phyloP scores from a whole-genome alignment of 768 basidiomycete genomes.

The Naganishia vaughanmartiniae region DNA sequence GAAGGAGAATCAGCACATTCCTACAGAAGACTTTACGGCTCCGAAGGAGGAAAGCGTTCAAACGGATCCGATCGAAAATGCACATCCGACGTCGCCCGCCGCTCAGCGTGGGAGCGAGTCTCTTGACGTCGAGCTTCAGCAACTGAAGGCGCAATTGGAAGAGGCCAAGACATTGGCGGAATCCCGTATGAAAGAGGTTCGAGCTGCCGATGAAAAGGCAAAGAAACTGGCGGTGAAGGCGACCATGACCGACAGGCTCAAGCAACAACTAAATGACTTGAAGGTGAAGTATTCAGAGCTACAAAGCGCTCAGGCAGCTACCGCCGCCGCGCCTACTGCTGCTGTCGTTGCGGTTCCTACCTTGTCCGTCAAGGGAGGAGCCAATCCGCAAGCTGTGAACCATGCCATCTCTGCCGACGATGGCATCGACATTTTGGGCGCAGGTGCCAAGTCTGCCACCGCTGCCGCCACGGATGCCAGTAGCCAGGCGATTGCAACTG shows the following conservation, averaged over 20 bases:
- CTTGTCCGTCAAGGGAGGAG: slow-evolving; percentile 16
- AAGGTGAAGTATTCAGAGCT: background rate
- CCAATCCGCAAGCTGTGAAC: background rate
- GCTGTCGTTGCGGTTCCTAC: slow-evolving; percentile 1
- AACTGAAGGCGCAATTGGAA: slow-evolving; percentile 10
- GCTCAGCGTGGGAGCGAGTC: background rate
- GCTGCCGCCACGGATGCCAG: background rate
- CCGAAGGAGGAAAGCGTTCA: slow-evolving; percentile 15
- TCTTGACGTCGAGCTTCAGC: background rate
- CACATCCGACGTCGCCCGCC: background rate
- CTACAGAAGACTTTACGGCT: background rate
- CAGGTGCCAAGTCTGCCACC: background rate
- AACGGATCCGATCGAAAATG: slow-evolving; percentile 3
- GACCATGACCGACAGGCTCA: slow-evolving; percentile 25
- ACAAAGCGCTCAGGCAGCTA: slow-evolving; percentile 1
- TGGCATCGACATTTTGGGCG: slow-evolving; percentile 4
- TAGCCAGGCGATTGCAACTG: background rate
- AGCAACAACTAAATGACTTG: slow-evolving; percentile 9
- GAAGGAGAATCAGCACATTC: background rate
- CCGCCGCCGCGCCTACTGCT: background rate
- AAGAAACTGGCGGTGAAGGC: slow-evolving; percentile 28
- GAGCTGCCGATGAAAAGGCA: slow-evolving; percentile 27
- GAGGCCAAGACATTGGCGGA: slow-evolving; percentile 11
- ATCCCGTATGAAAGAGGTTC: slow-evolving; percentile 4
- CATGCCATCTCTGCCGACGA: background rate